Conservation (phyloP, 345 rosid species). For the Acer yangbiense region DNA sequence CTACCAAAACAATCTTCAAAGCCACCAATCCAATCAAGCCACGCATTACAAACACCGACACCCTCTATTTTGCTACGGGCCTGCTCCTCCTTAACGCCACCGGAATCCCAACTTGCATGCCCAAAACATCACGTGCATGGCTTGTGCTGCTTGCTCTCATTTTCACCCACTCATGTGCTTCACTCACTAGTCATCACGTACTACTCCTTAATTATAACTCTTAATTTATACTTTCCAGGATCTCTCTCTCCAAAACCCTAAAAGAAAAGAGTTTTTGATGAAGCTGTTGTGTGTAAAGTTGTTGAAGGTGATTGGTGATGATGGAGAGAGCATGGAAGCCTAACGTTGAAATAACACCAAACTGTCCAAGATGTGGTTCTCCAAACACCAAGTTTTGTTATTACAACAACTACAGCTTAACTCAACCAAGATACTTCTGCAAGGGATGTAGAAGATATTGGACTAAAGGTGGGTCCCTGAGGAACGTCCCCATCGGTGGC, state of each 20-base stretch:
- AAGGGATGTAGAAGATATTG: conserved; percentile 69
- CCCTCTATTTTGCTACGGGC: conserved; percentile 40
- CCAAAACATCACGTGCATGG: conserved; percentile 30
- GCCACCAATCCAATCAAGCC: conserved; percentile 21
- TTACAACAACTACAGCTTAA: conserved; percentile 71
- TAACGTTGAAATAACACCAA: conserved; percentile 49
- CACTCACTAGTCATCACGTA: not conserved
- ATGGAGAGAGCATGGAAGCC: conserved; percentile 62
- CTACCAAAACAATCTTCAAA: conserved; percentile 36
- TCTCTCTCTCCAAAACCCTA: conserved; percentile 4
- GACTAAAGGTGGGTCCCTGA: conserved; percentile 65
- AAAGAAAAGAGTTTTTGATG: not conserved
- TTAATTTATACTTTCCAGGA: not conserved
- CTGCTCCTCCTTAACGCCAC: conserved; percentile 41
- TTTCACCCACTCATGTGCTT: conserved; percentile 27
- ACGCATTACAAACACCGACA: conserved; percentile 39
- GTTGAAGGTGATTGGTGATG: conserved; percentile 29
- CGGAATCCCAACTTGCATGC: conserved; percentile 28
- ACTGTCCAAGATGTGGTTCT: conserved; percentile 67
- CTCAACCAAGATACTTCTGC: conserved; percentile 69
- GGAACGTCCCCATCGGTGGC: conserved; percentile 63
- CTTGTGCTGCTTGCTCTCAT: not conserved
- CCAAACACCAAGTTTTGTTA: conserved; percentile 66
- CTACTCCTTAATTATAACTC: not conserved
- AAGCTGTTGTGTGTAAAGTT: conserved; percentile 3